Percentiles rank a stretch among this genome's conserved stretches.
These are phyloP conservation scores for Microbotryum lychnidis-dioicae DNA, from an alignment of 1,284 basidiomycete species.

Conservation along the genomic window DNA sequence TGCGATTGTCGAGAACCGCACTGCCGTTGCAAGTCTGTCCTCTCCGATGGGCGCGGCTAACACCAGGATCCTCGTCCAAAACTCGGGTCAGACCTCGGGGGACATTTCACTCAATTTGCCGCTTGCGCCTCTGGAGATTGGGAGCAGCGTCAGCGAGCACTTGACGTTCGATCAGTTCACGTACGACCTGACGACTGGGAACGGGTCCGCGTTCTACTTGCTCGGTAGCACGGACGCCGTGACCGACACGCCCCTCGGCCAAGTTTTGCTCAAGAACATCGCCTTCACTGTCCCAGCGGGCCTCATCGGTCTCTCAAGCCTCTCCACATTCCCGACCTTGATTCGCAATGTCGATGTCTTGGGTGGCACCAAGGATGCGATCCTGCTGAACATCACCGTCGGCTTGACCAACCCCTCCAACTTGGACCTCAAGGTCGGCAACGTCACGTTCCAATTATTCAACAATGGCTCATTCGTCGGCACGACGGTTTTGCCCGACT, in stretches of 20 bases:
- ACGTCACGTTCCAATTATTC: slow-evolving; percentile 49
- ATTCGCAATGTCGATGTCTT: slow-evolving; percentile 61
- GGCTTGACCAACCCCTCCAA: slow-evolving; percentile 65
- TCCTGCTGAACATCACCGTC: slow-evolving; percentile 54
- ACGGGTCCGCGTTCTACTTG: slow-evolving; percentile 53
- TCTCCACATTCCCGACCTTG: slow-evolving; percentile 51
- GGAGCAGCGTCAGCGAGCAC: slow-evolving; percentile 48
- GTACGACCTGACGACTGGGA: slow-evolving; percentile 41
- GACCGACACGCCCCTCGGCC: slow-evolving; percentile 56
- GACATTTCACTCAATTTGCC: slow-evolving; percentile 58
- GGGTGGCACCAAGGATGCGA: slow-evolving; percentile 57
- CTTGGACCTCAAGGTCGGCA: slow-evolving; percentile 48
- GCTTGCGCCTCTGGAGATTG: slow-evolving; percentile 50
- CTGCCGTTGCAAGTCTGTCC: slow-evolving; percentile 50
- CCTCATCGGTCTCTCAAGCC: slow-evolving; percentile 56
- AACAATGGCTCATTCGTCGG: slow-evolving; percentile 51
- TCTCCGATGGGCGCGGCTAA: slow-evolving; percentile 38
- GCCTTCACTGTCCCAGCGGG: slow-evolving; percentile 63
- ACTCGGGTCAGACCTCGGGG: slow-evolving; percentile 54
- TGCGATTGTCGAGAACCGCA: slow-evolving; percentile 52
- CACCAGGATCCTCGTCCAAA: slow-evolving; percentile 17
- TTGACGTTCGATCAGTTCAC: slow-evolving; percentile 39
- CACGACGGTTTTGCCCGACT: slow-evolving; percentile 50
- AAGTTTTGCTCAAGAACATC: slow-evolving; percentile 61
- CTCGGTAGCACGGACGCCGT: slow-evolving; percentile 58